Percentiles rank a stretch among this genome's conserved stretches.
Evolutionary conservation across 768 basidiomycete species (phyloP).

Genomic region (Pleurotus salmoneostramineus): DNA sequence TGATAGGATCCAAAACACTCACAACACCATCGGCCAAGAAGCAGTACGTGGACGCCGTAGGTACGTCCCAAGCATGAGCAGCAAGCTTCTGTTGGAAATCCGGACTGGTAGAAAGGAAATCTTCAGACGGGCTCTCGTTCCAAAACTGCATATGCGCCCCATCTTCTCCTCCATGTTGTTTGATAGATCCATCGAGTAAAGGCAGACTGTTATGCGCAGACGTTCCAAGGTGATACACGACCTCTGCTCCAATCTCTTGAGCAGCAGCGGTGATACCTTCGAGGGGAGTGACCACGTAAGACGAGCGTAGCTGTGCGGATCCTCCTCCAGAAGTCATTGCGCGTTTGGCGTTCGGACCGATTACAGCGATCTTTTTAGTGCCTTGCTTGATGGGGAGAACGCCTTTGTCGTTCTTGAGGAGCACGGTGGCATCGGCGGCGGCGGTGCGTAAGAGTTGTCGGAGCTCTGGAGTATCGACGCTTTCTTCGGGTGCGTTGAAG

Average conservation of each 20-base stretch:
- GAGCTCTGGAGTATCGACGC: constrained; percentile 41
- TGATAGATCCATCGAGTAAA: constrained; percentile 42
- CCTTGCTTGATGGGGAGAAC: constrained; percentile 38
- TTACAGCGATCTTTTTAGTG: constrained; percentile 45
- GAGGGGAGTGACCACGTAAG: constrained; percentile 54
- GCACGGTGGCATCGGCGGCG: constrained; percentile 51
- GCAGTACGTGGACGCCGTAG: constrained; percentile 2
- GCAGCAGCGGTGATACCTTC: constrained; percentile 46
- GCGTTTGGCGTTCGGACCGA: constrained; percentile 58
- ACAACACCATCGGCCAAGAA: constrained; percentile 11
- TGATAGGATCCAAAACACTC: background rate
- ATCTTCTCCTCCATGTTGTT: constrained; percentile 25
- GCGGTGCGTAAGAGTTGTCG: constrained; percentile 45
- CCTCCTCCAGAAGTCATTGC: constrained; percentile 57
- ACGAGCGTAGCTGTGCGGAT: constrained; percentile 46
- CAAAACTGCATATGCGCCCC: constrained; percentile 8
- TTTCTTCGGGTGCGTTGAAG: constrained; percentile 46
- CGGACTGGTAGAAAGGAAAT: constrained; percentile 29
- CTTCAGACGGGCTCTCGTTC: constrained; percentile 29
- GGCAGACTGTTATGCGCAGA: constrained; percentile 47
- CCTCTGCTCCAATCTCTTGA: constrained; percentile 35
- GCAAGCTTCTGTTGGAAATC: background rate
- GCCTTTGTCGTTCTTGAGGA: constrained; percentile 54
- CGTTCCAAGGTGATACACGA: constrained; percentile 40
- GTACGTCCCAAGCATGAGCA: constrained; percentile 2